These are phyloP conservation scores for Diaporthe vaccinii DNA, from an alignment of 2,329 filamentous ascomycete genomes.

Conservation along the genomic window DNA sequence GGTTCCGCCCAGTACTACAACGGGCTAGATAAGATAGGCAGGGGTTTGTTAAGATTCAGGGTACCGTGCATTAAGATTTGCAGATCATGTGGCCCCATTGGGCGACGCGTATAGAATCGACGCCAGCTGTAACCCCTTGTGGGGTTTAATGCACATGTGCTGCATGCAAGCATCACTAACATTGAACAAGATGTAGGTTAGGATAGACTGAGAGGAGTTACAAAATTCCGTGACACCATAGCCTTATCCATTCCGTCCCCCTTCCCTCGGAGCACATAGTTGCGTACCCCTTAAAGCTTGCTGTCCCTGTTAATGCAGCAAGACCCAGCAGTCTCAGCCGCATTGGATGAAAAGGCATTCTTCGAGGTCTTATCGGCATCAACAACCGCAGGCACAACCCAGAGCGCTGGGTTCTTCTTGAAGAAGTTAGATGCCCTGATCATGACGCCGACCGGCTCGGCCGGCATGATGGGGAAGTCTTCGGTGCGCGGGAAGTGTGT, in stretches of 20 bases:
- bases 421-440: constrained; percentile 89
- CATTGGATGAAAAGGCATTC: not conserved
- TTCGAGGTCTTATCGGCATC: constrained; percentile 10
- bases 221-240: not conserved
- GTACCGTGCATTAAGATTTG: not conserved
- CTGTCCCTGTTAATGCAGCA: constrained; percentile 8
- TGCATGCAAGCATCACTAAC: no score
- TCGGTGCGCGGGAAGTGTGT: constrained; percentile 92
- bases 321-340: not conserved
- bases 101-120: not conserved
- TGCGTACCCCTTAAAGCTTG: not conserved
- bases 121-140: not conserved
- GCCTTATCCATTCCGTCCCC: not conserved
- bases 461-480: constrained; percentile 94
- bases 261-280: no score
- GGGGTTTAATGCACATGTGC: not conserved
- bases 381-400: not conserved
- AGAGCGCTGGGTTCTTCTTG: constrained; percentile 73
- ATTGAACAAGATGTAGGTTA: not conserved
- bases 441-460: constrained; percentile 85
- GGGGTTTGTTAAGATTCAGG: not conserved
- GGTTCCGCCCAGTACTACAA: not conserved
- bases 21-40: constrained; percentile 23
- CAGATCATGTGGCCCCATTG: not conserved
- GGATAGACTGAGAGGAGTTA: not conserved